Base-by-base conservation (phyloP, 139 green algal genomes). In the Chlorella ohadii region DNA sequence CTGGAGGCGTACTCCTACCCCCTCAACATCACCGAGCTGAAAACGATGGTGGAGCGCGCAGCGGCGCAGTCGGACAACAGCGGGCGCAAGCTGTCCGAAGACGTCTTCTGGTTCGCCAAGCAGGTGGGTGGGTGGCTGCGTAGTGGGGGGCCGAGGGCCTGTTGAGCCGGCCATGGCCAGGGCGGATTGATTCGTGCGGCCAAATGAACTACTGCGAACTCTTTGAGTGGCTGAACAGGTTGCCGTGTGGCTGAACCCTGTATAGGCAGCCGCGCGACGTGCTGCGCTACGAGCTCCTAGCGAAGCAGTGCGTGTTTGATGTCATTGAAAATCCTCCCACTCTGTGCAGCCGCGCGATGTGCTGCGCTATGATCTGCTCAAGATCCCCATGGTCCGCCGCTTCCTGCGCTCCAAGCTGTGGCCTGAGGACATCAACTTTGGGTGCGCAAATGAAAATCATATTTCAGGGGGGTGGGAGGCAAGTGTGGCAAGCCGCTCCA, bases 21-120 rank as follows among this genome's bases (percentile, higher is more conserved):
- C 0, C 84, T 87, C 34, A 97, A 97, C 81, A 90, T 95, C 63
- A 72, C 78, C 79, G 93, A 97, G 86, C 84, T 96, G 56, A n/a
- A 89, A 9, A 41, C 59, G 3, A 84, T 92, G 33, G 82, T 96
- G 57, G 86, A 92, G 83, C 84, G 93, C 0, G 93, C 94, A 7
- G 89, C 87, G 7, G 38, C 87, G 27, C 93, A 38, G 11, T 72
- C 78, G 6, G 65, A 44, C 78, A 73, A 74, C 63, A 31, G 76
- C 51, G 51, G 51, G 51, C 51, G 51, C 11, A 59, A 59, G 70
- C 41, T 92, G 31, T 33, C 85, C 23, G 86, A 91, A 41, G 88
- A 91, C 25, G 73, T 90, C 12, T 91, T 93, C 72, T 95, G 92
- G 92, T 91, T 90, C 80, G 89, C 89, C 3, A 83, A 74, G n/a